Evolutionary conservation across 768 basidiomycete species (phyloP), one percentile per base, ranked within the genome.

Genomic region (Fomitopsis serialis): DNA sequence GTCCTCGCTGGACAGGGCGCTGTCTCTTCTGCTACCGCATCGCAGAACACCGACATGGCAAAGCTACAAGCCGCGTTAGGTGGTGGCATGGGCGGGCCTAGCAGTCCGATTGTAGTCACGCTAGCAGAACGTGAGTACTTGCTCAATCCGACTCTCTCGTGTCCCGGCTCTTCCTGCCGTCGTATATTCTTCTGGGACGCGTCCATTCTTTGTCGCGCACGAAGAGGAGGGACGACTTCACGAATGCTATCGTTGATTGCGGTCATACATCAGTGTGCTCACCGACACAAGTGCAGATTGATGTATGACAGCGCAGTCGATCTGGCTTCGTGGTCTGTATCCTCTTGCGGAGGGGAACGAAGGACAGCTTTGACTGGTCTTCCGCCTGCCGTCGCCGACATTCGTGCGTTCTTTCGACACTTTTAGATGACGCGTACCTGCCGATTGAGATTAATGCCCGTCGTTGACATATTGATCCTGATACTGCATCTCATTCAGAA

Each of bases 31-130:
- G 55, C 45, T 43, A 23, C 40, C 3, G 25, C 27, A 27, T 17
- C 56, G 43, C 42, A 48, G 9, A 50, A 58, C 27, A 57, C 63
- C 12, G 73, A 77, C 23, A 63, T 78, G 49, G 69, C 70, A 42
- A 80, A 72, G 54, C 70, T 78, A 29, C 64, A 74, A 12, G 70
- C 77, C 12, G 73, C 72, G 22, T 63, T 77, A 45, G 66, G 72
- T 54, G 64, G 72, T 47, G 74, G 72, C 17, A 72, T 72, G 11
- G 78, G 77, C 23, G 71, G 73, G 19, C 72, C 66, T 29, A 68
- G 68, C 0, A 79, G 79, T 54, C 92, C 92, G 5, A 84, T 95
- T 29, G 80, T 88, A 45, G 92, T 94, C 36, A 79, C 89, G 23
- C 79, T 94, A 58, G 82, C 84, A 56, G 90, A 93, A 77, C 81